Percentiles rank a stretch among this genome's conserved stretches.
These are phyloP conservation scores for Omphalotus olearius DNA, from an alignment of 1,284 basidiomycete species.

Conservation along the genomic window DNA sequence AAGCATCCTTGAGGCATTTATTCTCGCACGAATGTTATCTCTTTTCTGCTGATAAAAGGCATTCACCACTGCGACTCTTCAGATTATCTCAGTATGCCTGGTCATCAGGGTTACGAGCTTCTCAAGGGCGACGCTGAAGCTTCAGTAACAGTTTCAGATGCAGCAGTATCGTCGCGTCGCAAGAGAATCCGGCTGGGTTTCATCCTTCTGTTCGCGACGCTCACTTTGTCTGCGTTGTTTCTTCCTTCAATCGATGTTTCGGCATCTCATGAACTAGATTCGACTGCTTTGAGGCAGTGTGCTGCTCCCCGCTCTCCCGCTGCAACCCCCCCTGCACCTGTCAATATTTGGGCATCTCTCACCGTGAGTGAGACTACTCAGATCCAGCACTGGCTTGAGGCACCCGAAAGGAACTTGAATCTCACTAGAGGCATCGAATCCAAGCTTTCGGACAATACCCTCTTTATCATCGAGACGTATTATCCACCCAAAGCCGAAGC, in stretches of 20 bases:
- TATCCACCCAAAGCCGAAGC: conserved; percentile 47
- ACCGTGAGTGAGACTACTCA: conserved; percentile 38
- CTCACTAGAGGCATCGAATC: conserved; percentile 33
- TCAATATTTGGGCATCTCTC: conserved; percentile 47
- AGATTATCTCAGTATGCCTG: no score
- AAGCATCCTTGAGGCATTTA: no score
- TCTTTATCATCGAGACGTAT: conserved; percentile 46
- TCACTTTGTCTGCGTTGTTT: conserved; percentile 1
- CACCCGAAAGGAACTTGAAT: conserved; percentile 41
- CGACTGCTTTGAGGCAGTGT: conserved; percentile 24
- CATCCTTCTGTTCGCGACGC: background rate
- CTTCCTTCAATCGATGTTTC: background rate
- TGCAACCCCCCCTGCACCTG: conserved; percentile 36
- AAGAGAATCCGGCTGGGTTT: background rate
- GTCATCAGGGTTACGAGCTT: no score
- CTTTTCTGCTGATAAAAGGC: no score
- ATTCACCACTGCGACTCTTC: no score
- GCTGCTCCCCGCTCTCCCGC: conserved; percentile 25
- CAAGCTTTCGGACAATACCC: conserved; percentile 39
- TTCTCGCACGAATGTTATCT: no score
- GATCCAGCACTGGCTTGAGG: conserved; percentile 43
- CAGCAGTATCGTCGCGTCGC: no score
- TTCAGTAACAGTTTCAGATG: no score
- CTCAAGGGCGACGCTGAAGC: no score
- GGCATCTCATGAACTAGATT: no score